Conservation (phyloP, 139 green algal species). For the Picochlorum sp. region DNA sequence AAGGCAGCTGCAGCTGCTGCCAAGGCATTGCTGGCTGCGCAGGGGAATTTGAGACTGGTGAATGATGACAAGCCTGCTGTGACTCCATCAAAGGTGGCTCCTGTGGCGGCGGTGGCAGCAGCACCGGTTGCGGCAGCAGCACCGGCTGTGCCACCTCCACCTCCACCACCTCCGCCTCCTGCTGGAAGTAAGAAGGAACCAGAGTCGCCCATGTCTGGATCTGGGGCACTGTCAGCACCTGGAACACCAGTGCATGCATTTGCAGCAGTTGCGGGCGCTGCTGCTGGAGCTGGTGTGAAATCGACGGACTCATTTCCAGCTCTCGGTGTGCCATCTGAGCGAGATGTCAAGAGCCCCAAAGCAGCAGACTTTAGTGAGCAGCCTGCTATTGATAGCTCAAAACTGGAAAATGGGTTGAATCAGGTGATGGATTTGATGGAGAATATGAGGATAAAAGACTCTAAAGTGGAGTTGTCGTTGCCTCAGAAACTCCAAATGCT, state of each 20-base stretch:
- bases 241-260: neutral
- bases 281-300: neutral
- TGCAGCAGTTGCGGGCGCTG: neutral
- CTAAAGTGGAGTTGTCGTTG: neutral
- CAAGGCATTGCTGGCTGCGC: constrained; percentile 71
- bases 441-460: constrained; percentile 24
- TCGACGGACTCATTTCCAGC: neutral
- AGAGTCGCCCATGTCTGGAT: neutral
- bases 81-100: neutral
- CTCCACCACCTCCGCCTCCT: constrained; percentile 7
- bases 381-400: neutral
- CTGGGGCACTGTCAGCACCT: neutral
- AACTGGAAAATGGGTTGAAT: constrained; percentile 1
- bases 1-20: constrained; percentile 55
- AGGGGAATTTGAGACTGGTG: constrained; percentile 33
- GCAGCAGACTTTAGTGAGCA: neutral
- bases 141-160: neutral
- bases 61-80: constrained; percentile 4
- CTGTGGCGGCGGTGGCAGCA: neutral
- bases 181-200: neutral
- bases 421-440: neutral
- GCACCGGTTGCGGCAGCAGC: too few relatives aligned
- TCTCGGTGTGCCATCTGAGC: neutral
- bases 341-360: neutral
- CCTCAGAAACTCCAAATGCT: constrained; percentile 31